These are phyloP conservation scores for Plectranthus barbatus DNA, from an alignment of 257 asterid genomes.

Conservation along the genomic window DNA sequence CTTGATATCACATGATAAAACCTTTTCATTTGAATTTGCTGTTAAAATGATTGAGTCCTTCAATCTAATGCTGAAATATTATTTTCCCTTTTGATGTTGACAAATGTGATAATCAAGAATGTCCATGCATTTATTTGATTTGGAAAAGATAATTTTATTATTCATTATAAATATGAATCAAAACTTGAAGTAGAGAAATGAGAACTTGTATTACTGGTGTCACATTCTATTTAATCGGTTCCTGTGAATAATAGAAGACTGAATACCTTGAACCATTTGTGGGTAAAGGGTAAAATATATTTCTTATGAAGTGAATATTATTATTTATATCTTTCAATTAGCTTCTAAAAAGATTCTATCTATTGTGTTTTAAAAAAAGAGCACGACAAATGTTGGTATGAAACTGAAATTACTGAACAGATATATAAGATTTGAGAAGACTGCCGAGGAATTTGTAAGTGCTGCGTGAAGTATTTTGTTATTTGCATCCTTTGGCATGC, in stretches of 20 bases:
- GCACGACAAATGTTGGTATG: too few relatives aligned
- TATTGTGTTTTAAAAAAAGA: too few relatives aligned
- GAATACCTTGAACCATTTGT: slow-evolving; percentile 1
- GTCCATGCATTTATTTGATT: neutral
- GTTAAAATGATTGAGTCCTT: too few relatives aligned
- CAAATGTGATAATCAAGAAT: neutral
- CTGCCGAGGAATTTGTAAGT: slow-evolving; percentile 5
- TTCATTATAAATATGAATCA: neutral
- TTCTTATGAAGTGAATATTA: slow-evolving; percentile 10
- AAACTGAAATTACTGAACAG: too few relatives aligned
- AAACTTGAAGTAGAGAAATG: slow-evolving; percentile 8
- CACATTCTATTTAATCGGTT: neutral
- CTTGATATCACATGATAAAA: neutral
- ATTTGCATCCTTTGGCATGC: slow-evolving; percentile 7
- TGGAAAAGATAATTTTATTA: neutral
- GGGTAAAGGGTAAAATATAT: neutral
- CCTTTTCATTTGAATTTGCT: too few relatives aligned
- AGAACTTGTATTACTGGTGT: neutral
- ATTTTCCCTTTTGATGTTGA: neutral
- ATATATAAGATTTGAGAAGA: slow-evolving; percentile 5
- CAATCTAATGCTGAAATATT: neutral
- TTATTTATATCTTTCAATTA: too few relatives aligned
- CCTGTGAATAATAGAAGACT: neutral
- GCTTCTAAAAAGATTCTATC: too few relatives aligned
- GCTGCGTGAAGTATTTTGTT: slow-evolving; percentile 5